Base-by-base conservation (phyloP, 148 eudicot species). In the Amaranthus palmeri region DNA sequence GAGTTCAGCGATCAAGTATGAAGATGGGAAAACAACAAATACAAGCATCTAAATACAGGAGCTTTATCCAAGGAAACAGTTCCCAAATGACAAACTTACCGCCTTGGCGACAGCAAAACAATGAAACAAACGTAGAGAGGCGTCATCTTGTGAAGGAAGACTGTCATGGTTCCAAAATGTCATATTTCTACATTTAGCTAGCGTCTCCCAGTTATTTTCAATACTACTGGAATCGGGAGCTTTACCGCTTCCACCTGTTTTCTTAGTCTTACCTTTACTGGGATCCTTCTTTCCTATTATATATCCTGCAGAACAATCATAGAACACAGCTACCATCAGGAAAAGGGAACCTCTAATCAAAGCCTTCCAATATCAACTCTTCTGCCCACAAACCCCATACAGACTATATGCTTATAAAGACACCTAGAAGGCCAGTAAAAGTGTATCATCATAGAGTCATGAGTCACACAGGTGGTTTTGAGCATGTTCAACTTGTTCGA, bases 101-200 rank as follows among this genome's bases (percentile, higher is more conserved):
- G 96, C 96, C 68, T 89, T 83, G 41, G 99, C 88, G 74, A 90
- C 88, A 75, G 96, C 61, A 82, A 95, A 83, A 88, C 83, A 86
- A 74, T 95, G 99, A 76, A 95, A 88, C 61, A 90, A 71, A 59
- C 99, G 99, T 79, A 86, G 54, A 70, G 77, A 85, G 51, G 92
- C 82, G 79, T 95, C 96, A 64, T 95, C 93, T 78, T 88, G 84
- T 5, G 99, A 95, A 54, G 97, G 99, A 71, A 88, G 86, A 72
- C 67, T 81, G 55, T 95, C 99, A 78, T 92, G 97, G 78, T 95
- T 95, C 99, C 99, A 95, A 18, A 86, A 78, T 69, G 93, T 84
- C 45, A 95, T 73, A 18, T 72, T 81, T 56, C 82, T 71, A 76
- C 84, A 88, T 67, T 86, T 85, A 64, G 97, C 97, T 50, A 84